Evolutionary conservation across 2,329 filamentous ascomycete genomes (phyloP).

Genomic region (Hymenoscyphus albidus): DNA sequence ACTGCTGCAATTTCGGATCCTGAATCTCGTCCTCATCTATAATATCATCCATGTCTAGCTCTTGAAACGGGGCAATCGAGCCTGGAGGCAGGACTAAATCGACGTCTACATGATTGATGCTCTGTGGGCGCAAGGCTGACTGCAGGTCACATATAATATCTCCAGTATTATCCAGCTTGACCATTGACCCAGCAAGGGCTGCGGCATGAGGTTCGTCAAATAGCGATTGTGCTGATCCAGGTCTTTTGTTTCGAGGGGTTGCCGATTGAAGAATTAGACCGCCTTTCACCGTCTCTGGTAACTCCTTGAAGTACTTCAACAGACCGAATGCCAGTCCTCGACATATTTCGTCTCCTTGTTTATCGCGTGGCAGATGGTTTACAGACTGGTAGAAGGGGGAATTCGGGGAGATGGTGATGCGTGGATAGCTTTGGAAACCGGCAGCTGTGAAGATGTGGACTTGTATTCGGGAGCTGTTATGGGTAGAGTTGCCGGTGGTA

Average conservation of each 20-base stretch:
- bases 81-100: conserved; percentile 82
- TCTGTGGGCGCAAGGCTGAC: conserved; percentile 74
- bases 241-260: conserved; percentile 46
- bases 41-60: conserved; percentile 55
- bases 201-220: conserved; percentile 93
- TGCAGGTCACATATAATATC: conserved; percentile 72
- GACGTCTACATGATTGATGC: conserved; percentile 79
- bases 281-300: conserved; percentile 72
- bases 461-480: conserved; percentile 90
- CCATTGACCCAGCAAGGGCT: conserved; percentile 81
- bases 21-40: conserved; percentile 63
- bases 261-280: conserved; percentile 55
- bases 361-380: conserved; percentile 83
- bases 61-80: conserved; percentile 60
- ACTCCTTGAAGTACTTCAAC: conserved; percentile 89
- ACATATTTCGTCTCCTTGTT: conserved; percentile 91
- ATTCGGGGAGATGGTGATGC: conserved; percentile 88
- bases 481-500: conserved; percentile 79
- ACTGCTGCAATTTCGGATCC: conserved; percentile 63
- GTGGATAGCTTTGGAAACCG: conserved; percentile 83
- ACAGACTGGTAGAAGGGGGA: conserved; percentile 90
- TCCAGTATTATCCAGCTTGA: conserved; percentile 70
- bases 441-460: conserved; percentile 87
- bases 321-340: conserved; percentile 88
- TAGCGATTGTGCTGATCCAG: conserved; percentile 58